Percentiles rank a stretch among this genome's conserved stretches.
phyloP scores from a whole-genome alignment of 2,329 filamentous ascomycete genomes.

The Ophiosphaerella korrae region DNA sequence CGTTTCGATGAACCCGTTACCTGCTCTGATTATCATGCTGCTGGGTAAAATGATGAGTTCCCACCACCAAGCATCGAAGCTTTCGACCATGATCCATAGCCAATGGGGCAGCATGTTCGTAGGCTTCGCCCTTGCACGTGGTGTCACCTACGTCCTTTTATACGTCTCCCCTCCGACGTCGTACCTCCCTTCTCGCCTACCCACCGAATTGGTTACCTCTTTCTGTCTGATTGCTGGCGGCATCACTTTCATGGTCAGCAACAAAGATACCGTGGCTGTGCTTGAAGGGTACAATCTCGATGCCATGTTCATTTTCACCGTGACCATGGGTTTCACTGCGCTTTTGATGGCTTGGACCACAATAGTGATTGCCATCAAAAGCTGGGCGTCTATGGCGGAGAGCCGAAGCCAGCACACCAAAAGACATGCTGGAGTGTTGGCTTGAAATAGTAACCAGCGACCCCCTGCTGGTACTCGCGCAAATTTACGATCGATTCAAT shows the following conservation, averaged over 20 bases:
- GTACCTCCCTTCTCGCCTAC: conserved; percentile 79
- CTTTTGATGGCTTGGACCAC: conserved; percentile 87
- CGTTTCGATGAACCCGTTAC: conserved; percentile 85
- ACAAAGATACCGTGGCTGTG: conserved; percentile 74
- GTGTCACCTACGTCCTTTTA: conserved; percentile 76
- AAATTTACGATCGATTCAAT: not conserved
- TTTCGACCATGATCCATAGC: conserved; percentile 88
- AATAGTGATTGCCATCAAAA: conserved; percentile 79
- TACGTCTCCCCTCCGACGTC: conserved; percentile 83
- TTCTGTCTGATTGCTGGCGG: conserved; percentile 90
- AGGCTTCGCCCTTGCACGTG: conserved; percentile 78
- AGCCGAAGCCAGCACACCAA: conserved; percentile 30
- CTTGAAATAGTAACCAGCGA: conserved; percentile 14
- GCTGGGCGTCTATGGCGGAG: conserved; percentile 68
- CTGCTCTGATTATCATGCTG: conserved; percentile 82
- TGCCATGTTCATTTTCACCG: conserved; percentile 91
- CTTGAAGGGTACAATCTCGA: conserved; percentile 79
- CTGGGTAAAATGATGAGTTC: conserved; percentile 95
- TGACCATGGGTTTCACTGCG: conserved; percentile 81
- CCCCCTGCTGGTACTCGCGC: not conserved
- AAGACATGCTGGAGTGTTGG: conserved; percentile 31
- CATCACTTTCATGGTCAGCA: conserved; percentile 89
- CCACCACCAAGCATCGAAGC: conserved; percentile 82
- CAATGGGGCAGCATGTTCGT: conserved; percentile 90
- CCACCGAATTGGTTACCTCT: conserved; percentile 83